Evolutionary conservation across 2,329 filamentous ascomycete genomes (phyloP), one percentile per base, ranked within the genome.

Genomic region (Ascochyta lentis): DNA sequence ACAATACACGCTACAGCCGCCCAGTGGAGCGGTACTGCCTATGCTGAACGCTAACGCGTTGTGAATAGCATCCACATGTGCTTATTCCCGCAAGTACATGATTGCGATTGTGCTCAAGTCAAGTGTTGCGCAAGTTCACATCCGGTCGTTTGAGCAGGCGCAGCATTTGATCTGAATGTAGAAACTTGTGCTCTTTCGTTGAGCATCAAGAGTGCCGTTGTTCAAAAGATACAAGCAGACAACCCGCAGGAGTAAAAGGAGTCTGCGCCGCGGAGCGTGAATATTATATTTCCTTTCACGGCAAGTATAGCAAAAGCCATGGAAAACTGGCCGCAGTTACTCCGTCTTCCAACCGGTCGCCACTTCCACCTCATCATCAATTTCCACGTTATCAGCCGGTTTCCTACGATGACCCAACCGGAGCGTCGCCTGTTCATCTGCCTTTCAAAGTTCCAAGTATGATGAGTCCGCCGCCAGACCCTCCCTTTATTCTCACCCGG

Each of bases 241-340:
- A 12, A 3, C 15, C n/a, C 15, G 40, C 9, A 13, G n/a, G 16
- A 23, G n/a, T 22, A 29, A 6, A 29, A 7, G 6, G 12, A 24
- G 41, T 33, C 10, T 47, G 22, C 31, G 33, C 42, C 26, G 42
- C 12, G 42, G 31, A 56, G 37, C 42, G 33, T 48, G 44, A 52
- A 53, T 23, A 15, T 16, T 44, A 41, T 57, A 39, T 35, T 57
- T 57, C 54, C 54, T 34, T 19, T 57, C 54, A 45, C 27, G 54
- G 54, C 39, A 57, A 52, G 43, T 56, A 39, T 56, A 24, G 27
- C 16, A 39, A 57, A 56, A 49, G 48, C 41, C 46, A 58, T 58
- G 4, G 55, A 58, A 58, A 47, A 58, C 50, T 58, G 49, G 38
- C 55, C 55, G 55, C 55, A 47, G 31, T 58, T 54, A 47, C 49